These are phyloP conservation scores for Candida smagusa DNA, from an alignment of 1,139 yeast species.

Conservation along the genomic window DNA sequence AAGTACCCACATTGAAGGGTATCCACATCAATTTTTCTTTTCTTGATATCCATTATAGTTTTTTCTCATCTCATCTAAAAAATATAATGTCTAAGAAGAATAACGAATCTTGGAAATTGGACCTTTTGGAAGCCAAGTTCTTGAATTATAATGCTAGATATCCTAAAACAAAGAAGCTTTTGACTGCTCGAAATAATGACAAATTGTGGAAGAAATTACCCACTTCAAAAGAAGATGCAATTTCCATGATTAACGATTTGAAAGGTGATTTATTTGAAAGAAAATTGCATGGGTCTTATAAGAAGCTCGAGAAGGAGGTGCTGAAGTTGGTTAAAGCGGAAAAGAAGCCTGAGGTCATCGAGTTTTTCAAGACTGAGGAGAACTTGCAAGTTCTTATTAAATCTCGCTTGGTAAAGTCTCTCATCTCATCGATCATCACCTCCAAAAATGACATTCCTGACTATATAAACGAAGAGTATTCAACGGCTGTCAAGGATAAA, in stretches of 20 bases:
- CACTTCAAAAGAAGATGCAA: slow-evolving; percentile 38
- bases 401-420: slow-evolving; percentile 32
- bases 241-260: slow-evolving; percentile 38
- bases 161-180: slow-evolving; percentile 48
- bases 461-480: slow-evolving; percentile 26
- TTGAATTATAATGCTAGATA: slow-evolving; percentile 47
- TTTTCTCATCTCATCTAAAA: neutral
- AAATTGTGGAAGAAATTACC: slow-evolving; percentile 45
- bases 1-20: slow-evolving; percentile 43
- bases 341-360: slow-evolving; percentile 21
- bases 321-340: slow-evolving; percentile 25
- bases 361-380: slow-evolving; percentile 18
- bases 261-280: slow-evolving; percentile 46
- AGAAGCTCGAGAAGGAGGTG: slow-evolving; percentile 39
- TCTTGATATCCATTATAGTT: too few species aligned
- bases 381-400: slow-evolving; percentile 25
- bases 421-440: slow-evolving; percentile 21
- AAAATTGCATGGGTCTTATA: slow-evolving; percentile 48
- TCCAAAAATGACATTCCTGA: slow-evolving; percentile 29
- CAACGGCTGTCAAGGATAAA: slow-evolving; percentile 26
- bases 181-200: slow-evolving; percentile 45
- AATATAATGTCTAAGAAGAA: slow-evolving; percentile 7
- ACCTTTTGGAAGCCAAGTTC: slow-evolving; percentile 49
- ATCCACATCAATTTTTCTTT: slow-evolving; percentile 1
- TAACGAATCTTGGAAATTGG: slow-evolving; percentile 44